These are phyloP conservation scores for Pistacia integerrima DNA, from an alignment of 345 rosid genomes.

Conservation along the genomic window DNA sequence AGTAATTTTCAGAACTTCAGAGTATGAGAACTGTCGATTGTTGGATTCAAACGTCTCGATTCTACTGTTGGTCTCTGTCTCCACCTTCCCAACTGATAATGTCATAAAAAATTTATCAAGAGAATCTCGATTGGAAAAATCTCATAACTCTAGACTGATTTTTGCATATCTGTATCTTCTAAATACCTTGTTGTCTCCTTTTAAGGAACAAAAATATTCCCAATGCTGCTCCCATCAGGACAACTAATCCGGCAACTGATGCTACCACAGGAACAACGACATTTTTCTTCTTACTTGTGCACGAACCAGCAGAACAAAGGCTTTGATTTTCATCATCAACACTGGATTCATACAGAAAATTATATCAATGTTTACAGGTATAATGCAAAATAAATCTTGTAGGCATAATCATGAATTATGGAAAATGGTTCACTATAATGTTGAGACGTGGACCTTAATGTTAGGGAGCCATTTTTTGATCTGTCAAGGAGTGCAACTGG, in stretches of 20 bases:
- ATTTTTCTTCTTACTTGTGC: slow-evolving; percentile 34
- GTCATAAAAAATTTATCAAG: not conserved
- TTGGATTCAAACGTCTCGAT: slow-evolving; percentile 9
- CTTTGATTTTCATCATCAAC: slow-evolving; percentile 41
- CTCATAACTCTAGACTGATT: not conserved
- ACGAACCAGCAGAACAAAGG: slow-evolving; percentile 40
- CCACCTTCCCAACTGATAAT: not conserved
- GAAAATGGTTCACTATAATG: no score
- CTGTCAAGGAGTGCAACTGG: slow-evolving; percentile 16
- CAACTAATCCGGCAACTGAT: slow-evolving; percentile 26
- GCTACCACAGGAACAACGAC: slow-evolving; percentile 36
- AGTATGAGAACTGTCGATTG: slow-evolving; percentile 18
- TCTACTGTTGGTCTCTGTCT: not conserved
- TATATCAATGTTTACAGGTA: no score
- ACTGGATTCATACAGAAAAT: slow-evolving; percentile 19
- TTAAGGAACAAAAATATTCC: slow-evolving; percentile 10
- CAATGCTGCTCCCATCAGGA: slow-evolving; percentile 11
- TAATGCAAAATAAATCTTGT: no score
- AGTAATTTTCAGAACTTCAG: slow-evolving; percentile 26
- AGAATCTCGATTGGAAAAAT: not conserved
- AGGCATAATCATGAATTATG: no score
- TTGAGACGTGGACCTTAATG: slow-evolving; percentile 18
- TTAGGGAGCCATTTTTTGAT: slow-evolving; percentile 21
- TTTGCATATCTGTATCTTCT: not conserved
- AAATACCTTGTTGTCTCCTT: slow-evolving; percentile 20